These are phyloP conservation scores for Cladophialophora exuberans DNA, from an alignment of 2,329 filamentous ascomycete genomes.

Conservation along the genomic window DNA sequence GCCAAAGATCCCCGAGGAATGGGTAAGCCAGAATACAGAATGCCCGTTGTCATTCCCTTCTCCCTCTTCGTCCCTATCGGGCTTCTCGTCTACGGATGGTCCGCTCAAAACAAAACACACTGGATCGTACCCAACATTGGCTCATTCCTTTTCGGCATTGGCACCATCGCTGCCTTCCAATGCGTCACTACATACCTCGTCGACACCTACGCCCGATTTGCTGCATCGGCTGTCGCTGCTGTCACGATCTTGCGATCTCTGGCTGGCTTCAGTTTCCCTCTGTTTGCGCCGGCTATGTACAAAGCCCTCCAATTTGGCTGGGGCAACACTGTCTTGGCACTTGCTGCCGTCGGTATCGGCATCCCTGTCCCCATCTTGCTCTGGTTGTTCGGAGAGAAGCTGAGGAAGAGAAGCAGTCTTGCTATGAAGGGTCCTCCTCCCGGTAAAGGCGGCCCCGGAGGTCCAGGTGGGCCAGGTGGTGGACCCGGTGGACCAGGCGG, in stretches of 20 bases:
- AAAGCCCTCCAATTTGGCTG: constrained; percentile 42
- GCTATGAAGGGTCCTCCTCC: constrained; percentile 30
- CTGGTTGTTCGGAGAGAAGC: constrained; percentile 49
- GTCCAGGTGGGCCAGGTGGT: constrained; percentile 25
- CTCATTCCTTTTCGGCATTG: constrained; percentile 48
- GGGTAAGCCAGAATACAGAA: constrained; percentile 56
- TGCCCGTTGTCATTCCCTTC: constrained; percentile 58
- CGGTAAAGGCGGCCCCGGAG: constrained; percentile 25
- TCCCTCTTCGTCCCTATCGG: constrained; percentile 52
- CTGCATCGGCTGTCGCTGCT: constrained; percentile 53
- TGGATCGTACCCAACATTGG: constrained; percentile 54
- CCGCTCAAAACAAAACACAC: constrained; percentile 46
- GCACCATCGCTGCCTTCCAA: constrained; percentile 37
- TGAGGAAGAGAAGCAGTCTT: constrained; percentile 41
- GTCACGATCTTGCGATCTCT: constrained; percentile 51
- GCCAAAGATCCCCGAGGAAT: constrained; percentile 31
- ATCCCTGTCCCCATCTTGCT: constrained; percentile 49
- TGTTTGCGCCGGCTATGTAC: constrained; percentile 52
- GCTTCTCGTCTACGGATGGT: constrained; percentile 57
- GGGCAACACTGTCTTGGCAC: constrained; percentile 51
- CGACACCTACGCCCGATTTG: constrained; percentile 51
- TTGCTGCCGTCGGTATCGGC: constrained; percentile 44
- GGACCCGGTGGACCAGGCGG: constrained; percentile 25
- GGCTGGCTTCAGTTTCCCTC: constrained; percentile 53
- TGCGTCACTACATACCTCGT: constrained; percentile 42